Base-by-base conservation (phyloP, 805 yeast species). In the Wickerhamomyces kurtzmanii region DNA sequence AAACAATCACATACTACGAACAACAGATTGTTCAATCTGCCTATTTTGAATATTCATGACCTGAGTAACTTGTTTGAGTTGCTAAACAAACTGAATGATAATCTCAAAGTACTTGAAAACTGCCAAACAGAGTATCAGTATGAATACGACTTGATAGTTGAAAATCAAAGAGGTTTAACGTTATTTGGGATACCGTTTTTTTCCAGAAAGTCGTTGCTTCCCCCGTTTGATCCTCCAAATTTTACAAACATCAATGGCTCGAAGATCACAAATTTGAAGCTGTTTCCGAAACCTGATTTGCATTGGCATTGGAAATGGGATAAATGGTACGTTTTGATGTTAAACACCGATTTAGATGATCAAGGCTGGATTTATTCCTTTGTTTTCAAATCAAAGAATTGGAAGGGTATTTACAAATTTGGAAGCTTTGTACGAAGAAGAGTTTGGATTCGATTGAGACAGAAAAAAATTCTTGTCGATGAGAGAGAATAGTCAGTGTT, bases 341-440 rank as follows among this genome's bases (percentile, higher is more conserved):
- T 58, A 27, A 45, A 55, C 5, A 53, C 55, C 22, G 85, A 80
- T 43, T 79, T 72, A 13, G 94, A 82, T 48, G 87, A 80, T 41
- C 81, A 77, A 43, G 94, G 94, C n/a, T 82, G 94, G 94, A 47
- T 65, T 18, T 83, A 82, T 43, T 62, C 80, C 32, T 57, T 68
- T 52, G 39, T 62, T 15, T 68, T 75, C 34, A 48, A 55, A 8
- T 53, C 68, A 13, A 40, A 39, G 15, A 45, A 49, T 25, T 82
- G 94, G 94, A 71, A 73, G 40, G 83, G 82, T 4, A 70, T 67
- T 42, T 59, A 64, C 26, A 59, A 61, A 37, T 55, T 68, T 34
- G 77, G 80, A 2, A 67, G 75, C 33, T 67, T 71, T 46, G 82
- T 78, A 3, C 52, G 94, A 30, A 62, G 81, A 38, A 52, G 93